Evolutionary conservation across 768 basidiomycete genomes (phyloP).

Genomic region (Hortiboletus campestris): DNA sequence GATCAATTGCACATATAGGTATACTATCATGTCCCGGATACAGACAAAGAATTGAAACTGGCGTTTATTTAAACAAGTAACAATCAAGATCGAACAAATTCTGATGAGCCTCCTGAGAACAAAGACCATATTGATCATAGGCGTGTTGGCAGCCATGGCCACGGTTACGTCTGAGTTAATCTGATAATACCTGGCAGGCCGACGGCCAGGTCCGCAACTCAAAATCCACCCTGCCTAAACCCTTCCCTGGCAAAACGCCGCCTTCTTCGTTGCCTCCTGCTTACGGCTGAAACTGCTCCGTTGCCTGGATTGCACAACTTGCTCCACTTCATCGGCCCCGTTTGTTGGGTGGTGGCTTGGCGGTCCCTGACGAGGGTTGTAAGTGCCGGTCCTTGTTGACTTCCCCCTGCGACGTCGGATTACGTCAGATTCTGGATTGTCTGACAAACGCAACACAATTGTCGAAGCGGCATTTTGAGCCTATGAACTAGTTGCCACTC

Average conservation of each 20-base stretch:
- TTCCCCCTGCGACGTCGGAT: slow-evolving; percentile 70
- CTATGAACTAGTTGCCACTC: slow-evolving; percentile 9
- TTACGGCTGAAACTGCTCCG: slow-evolving; percentile 41
- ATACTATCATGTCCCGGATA: too few species aligned
- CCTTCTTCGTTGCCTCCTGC: slow-evolving; percentile 19
- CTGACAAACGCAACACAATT: slow-evolving; percentile 36
- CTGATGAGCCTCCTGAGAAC: slow-evolving; percentile 25
- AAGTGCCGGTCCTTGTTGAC: slow-evolving; percentile 88
- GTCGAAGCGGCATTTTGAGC: too few species aligned
- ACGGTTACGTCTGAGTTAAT: slow-evolving; percentile 33
- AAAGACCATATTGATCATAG: slow-evolving; percentile 18
- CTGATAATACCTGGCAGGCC: too few species aligned
- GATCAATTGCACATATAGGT: too few species aligned
- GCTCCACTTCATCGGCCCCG: slow-evolving; percentile 73
- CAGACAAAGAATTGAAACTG: too few species aligned
- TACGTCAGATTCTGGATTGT: slow-evolving; percentile 83
- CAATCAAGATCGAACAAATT: too few species aligned
- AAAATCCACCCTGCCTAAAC: slow-evolving; percentile 16
- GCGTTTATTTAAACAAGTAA: too few species aligned
- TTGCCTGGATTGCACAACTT: slow-evolving; percentile 70
- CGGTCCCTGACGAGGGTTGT: slow-evolving; percentile 55
- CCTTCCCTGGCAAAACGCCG: slow-evolving; percentile 1
- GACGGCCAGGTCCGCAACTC: too few species aligned
- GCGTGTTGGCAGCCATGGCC: slow-evolving; percentile 25
- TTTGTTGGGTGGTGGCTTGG: slow-evolving; percentile 71